Evolutionary conservation across 768 basidiomycete genomes (phyloP), one percentile per base, ranked within the genome.

Genomic region (Terana coerulea): DNA sequence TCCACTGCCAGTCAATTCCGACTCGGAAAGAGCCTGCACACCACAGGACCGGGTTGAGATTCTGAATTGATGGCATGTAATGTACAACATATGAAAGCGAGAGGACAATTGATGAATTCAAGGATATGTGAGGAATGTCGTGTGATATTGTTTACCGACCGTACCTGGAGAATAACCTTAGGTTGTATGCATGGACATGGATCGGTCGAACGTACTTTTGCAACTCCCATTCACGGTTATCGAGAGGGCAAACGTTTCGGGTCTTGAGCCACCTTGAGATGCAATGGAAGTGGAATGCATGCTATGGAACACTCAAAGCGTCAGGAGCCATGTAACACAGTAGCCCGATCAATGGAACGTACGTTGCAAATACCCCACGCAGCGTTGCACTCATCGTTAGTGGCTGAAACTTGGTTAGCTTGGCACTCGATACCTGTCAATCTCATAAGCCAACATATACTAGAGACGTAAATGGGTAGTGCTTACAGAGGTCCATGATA

Each of bases 301-400:
- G 95, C 94, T 95, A 58, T 26, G 22, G 12, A 9, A 29, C 30
- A 22, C n/a, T 11, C 49, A 26, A 41, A 47, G 42, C 40, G 17
- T 34, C 34, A 52, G 28, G 5, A 30, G 30, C 6, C 2, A 29
- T 6, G 46, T n/a, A n/a, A n/a, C n/a, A n/a, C n/a, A n/a, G n/a
- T n/a, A n/a, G n/a, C n/a, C n/a, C n/a, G n/a, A n/a, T n/a, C 12
- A 22, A 24, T 31, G 41, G 28, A 31, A 68, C 81, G 33, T 64
- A 95, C 95, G 67, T 99, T 99, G 69, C 97, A 99, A 43, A 95
- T 94, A 43, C 97, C 97, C 97, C 97, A 99, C 2, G 95, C 95
- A 2, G 95, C 95, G 51, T 95, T 98, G 64, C 93, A 95, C 65
- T 95, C 95, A 62, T 98, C 95, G 60, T 86, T 92, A 7, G 93